These are phyloP conservation scores for Santalum album DNA, from an alignment of 164 flowering plant species.

Conservation along the genomic window DNA sequence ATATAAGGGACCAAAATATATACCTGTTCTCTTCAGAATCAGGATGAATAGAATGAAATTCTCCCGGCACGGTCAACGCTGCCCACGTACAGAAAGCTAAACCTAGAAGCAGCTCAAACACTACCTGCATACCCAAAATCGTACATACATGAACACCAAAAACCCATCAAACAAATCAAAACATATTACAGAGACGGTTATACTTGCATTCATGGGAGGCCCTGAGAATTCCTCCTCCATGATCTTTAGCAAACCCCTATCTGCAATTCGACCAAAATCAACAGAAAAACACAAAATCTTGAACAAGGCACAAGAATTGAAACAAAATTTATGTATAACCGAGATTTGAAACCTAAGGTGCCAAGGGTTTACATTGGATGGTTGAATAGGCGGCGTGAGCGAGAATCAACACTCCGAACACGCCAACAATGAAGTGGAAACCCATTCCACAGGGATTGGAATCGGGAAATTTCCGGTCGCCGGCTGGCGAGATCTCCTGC, in stretches of 20 bases:
- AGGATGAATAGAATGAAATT: conserved; percentile 69
- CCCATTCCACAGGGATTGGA: too few relatives aligned
- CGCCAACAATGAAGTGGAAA: conserved; percentile 31
- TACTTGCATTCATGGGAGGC: conserved; percentile 58
- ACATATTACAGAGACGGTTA: neutral
- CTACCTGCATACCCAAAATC: conserved; percentile 46
- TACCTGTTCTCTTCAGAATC: conserved; percentile 91
- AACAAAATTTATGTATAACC: too few relatives aligned
- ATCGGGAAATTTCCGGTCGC: too few relatives aligned
- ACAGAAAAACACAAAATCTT: neutral
- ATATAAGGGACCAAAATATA: neutral
- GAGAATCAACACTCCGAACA: conserved; percentile 36
- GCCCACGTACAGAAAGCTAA: conserved; percentile 68
- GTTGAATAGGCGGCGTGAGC: conserved; percentile 58
- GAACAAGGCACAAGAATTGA: too few relatives aligned
- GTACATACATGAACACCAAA: conserved; percentile 4
- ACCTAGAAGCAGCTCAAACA: conserved; percentile 54
- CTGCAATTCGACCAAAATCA: conserved; percentile 28
- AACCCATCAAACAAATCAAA: conserved; percentile 2
- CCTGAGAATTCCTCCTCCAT: conserved; percentile 84
- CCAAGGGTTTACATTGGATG: conserved; percentile 47
- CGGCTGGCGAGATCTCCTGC: too few relatives aligned
- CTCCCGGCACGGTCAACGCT: conserved; percentile 68
- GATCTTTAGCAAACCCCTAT: conserved; percentile 84
- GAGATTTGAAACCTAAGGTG: conserved; percentile 7